Percentiles rank a stretch among this genome's conserved stretches.
Conservation (phyloP, 2,329 filamentous ascomycete species). For the Paecilomyces niveus region DNA sequence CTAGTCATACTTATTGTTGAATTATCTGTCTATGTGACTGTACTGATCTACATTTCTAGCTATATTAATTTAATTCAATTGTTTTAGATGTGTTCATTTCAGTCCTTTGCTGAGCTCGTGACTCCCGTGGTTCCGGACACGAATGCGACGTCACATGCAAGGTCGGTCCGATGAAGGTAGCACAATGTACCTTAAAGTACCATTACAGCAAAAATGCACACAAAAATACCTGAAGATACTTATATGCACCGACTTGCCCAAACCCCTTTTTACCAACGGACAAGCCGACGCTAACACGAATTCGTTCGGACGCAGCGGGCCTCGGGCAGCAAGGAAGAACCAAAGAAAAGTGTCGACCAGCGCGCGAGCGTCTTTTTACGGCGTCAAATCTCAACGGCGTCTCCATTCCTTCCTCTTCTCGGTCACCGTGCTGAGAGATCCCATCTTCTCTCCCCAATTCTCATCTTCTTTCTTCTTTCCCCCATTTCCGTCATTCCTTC, state of each 20-base stretch:
- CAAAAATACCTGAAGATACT: not conserved
- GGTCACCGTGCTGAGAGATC: not conserved
- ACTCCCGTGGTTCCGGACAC: not conserved
- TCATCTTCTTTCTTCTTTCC: conserved; percentile 3
- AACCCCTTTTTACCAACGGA: not conserved
- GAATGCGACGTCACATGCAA: not conserved
- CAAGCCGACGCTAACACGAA: not conserved
- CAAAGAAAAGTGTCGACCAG: not conserved
- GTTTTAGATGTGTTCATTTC: not conserved
- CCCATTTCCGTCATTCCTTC: conserved; percentile 10
- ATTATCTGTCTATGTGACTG: not conserved
- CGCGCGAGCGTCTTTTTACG: not conserved
- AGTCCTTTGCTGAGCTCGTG: not conserved
- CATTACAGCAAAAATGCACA: not conserved
- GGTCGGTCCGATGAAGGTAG: not conserved
- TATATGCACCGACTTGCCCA: not conserved
- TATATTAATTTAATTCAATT: not conserved
- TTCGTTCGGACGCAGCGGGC: not conserved
- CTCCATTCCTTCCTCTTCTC: not conserved
- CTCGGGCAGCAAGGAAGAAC: not conserved
- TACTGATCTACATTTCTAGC: not conserved
- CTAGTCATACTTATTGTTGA: not conserved
- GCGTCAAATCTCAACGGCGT: not conserved
- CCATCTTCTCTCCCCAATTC: conserved; percentile 3
- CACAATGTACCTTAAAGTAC: not conserved